Percentiles rank a stretch among this genome's conserved stretches.
Evolutionary conservation across 768 basidiomycete species (phyloP).

Genomic region (Hortiboletus flavorubellus): DNA sequence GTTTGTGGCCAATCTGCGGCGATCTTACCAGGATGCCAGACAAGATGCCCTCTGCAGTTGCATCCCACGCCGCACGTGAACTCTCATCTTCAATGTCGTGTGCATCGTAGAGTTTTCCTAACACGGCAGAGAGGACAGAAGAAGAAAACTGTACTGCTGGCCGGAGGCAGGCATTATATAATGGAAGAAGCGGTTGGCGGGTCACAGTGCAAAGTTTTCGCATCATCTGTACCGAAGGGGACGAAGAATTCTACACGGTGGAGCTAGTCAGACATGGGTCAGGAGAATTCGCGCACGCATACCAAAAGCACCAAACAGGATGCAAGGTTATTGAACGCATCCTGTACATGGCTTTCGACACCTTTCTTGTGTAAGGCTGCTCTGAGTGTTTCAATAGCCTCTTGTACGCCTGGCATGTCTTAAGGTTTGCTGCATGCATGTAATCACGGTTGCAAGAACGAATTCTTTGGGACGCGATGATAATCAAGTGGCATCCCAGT

Average conservation of each 20-base stretch:
- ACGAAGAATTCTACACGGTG: conserved; percentile 35
- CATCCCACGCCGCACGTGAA: conserved; percentile 41
- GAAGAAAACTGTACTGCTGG: conserved; percentile 41
- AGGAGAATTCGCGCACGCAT: conserved; percentile 18
- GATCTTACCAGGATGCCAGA: conserved; percentile 49
- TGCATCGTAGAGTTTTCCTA: conserved; percentile 36
- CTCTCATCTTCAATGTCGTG: conserved; percentile 18
- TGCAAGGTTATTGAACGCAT: conserved; percentile 38
- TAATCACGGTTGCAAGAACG: background rate
- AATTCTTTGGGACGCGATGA: background rate
- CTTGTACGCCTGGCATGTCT: conserved; percentile 24
- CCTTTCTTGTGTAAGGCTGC: conserved; percentile 27
- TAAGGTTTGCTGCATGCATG: background rate
- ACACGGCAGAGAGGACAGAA: conserved; percentile 39
- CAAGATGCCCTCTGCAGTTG: conserved; percentile 42
- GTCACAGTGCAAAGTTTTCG: conserved; percentile 39
- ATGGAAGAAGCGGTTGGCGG: conserved; percentile 40
- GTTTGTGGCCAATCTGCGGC: background rate
- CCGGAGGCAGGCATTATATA: conserved; percentile 40
- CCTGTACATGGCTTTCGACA: conserved; percentile 29
- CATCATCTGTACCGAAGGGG: conserved; percentile 36
- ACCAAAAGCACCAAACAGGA: conserved; percentile 45
- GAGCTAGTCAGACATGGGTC: background rate
- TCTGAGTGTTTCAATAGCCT: conserved; percentile 34
- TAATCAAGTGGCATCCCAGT: background rate